Evolutionary conservation across 192 early-diverging fungal genomes (phyloP).

Genomic region (Funneliformis mosseae): DNA sequence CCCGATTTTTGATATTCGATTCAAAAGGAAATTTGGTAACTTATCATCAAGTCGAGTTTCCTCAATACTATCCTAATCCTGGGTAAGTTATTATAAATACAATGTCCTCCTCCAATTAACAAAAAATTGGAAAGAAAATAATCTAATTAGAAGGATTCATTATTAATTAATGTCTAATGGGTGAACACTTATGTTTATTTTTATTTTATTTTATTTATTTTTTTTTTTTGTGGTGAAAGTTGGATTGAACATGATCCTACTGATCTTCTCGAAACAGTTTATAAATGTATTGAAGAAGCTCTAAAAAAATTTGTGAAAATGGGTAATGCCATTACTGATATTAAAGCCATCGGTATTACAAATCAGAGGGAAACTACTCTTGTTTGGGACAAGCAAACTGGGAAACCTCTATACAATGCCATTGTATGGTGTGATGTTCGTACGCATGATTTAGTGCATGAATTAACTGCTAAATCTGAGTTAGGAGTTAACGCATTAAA

Average conservation of each 20-base stretch:
- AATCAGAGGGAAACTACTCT: slow-evolving; percentile 94
- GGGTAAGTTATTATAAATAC: slow-evolving; percentile 49
- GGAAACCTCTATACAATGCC: slow-evolving; percentile 79
- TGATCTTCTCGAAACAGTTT: slow-evolving; percentile 70
- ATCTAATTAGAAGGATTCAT: background rate
- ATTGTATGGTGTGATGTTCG: slow-evolving; percentile 93
- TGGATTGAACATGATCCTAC: slow-evolving; percentile 91
- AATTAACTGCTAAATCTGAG: slow-evolving; percentile 52
- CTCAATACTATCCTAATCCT: slow-evolving; percentile 73
- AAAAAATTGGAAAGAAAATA: no score
- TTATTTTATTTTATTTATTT: background rate
- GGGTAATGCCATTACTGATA: slow-evolving; percentile 58
- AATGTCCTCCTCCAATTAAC: slow-evolving; percentile 7
- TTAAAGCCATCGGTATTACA: slow-evolving; percentile 83
- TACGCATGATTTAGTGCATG: slow-evolving; percentile 72
- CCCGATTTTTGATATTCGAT: slow-evolving; percentile 93
- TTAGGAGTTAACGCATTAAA: slow-evolving; percentile 45
- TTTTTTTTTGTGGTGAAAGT: slow-evolving; percentile 38
- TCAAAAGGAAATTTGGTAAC: slow-evolving; percentile 67
- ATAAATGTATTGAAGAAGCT: slow-evolving; percentile 68
- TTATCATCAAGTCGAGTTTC: slow-evolving; percentile 79
- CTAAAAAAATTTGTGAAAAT: slow-evolving; percentile 62
- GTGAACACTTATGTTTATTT: background rate
- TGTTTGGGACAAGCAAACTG: slow-evolving; percentile 84
- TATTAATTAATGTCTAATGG: background rate